phyloP scores from a whole-genome alignment of 306 rosid species.

The Senna siamea region DNA sequence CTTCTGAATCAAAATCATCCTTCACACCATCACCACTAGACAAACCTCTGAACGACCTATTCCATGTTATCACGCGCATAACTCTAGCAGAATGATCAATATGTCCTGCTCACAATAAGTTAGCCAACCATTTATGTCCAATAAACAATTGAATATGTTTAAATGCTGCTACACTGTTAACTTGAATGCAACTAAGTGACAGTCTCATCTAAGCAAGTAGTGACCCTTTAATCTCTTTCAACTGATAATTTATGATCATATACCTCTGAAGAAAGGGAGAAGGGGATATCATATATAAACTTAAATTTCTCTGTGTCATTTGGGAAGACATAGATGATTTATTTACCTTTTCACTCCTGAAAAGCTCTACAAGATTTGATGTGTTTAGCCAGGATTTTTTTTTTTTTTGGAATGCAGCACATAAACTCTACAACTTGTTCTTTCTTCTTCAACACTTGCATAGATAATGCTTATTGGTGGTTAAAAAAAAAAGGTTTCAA shows the following conservation, averaged over 20 bases:
- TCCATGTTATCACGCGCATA: slow-evolving; percentile 69
- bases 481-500: neutral
- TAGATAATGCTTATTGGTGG: neutral
- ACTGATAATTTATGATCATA: slow-evolving; percentile 7
- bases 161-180: neutral
- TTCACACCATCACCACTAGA: slow-evolving; percentile 55
- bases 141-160: neutral
- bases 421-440: neutral
- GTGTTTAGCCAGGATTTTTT: neutral
- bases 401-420: neutral
- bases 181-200: neutral
- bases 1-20: slow-evolving; percentile 61
- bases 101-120: slow-evolving; percentile 47
- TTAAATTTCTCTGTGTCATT: neutral
- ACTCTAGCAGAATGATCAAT: slow-evolving; percentile 72
- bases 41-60: slow-evolving; percentile 62
- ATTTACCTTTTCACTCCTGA: neutral
- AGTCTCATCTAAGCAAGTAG: neutral
- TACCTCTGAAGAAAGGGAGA: neutral
- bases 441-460: neutral
- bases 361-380: neutral
- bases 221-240: neutral
- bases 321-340: neutral
- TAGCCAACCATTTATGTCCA: neutral
- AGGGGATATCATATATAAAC: neutral